Evolutionary conservation across 495 filamentous ascomycete species (phyloP), one percentile per base, ranked within the genome.

Genomic region (Podospora bellae-mahoneyi): DNA sequence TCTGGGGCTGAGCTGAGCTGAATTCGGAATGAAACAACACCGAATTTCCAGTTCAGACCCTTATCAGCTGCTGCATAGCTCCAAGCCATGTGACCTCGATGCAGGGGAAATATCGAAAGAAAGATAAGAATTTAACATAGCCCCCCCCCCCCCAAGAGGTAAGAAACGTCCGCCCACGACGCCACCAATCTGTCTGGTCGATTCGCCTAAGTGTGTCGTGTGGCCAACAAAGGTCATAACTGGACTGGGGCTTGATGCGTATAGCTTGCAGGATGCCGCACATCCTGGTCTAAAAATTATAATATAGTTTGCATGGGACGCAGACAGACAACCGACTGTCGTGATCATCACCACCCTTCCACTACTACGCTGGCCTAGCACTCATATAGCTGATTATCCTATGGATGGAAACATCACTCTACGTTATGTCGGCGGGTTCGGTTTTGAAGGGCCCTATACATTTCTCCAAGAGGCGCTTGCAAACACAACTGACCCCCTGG

Each of bases 381-480:
- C 39, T 48, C 39, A 16, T 48, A 13, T 16, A 32, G 30, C 30
- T 32, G 30, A 4, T 32, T 32, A 5, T 7, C 13, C 3, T 9
- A 48, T 48, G 39, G 39, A 58, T 13, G 55, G 55, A 19, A 69
- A 69, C 34, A 48, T 69, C 3, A 69, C 64, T 1, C 64, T 66
- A 3, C 48, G 64, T 0, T 64, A 66, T 18, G 16, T 69, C 7
- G 68, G 68, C 1, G 54, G 56, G 0, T 69, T 69, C n/a, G 23
- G 32, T 27, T 69, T 69, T 32, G 53, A 27, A 13, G 6, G 44
- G 1, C 53, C 62, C 3, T 66, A 53, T 54, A 28, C 53, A 9
- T 66, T 69, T 9, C 60, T 69, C 5, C 1, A 59, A n/a, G 59
- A 69, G 32, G 34, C 60, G 1, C 28, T 69, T 3, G 23, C 30